Percentiles rank a stretch among this genome's conserved stretches.
Evolutionary conservation across 2,329 filamentous ascomycete species (phyloP).

Genomic region (Teratosphaeriaceae sp.): DNA sequence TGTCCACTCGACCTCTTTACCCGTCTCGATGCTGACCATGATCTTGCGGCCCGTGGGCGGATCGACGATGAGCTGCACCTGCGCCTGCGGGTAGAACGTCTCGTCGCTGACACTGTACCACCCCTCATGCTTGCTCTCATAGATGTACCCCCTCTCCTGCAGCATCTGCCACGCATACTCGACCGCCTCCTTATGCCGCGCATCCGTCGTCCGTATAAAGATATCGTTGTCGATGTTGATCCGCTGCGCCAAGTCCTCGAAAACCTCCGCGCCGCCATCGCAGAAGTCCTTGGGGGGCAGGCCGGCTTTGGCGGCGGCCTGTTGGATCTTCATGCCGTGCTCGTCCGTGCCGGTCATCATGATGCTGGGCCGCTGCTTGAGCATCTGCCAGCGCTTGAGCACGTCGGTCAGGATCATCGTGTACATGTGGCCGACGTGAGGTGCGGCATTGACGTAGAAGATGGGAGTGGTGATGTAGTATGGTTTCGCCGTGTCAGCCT

Average conservation of each 20-base stretch:
- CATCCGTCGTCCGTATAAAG: constrained; percentile 89
- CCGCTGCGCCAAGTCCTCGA: constrained; percentile 64
- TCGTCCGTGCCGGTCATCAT: constrained; percentile 93
- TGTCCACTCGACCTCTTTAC: constrained; percentile 89
- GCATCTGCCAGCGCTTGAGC: constrained; percentile 80
- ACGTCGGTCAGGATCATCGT: constrained; percentile 87
- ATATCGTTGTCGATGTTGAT: constrained; percentile 70
- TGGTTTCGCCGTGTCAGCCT: constrained; percentile 52
- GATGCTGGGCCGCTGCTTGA: constrained; percentile 65
- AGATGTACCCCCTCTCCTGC: constrained; percentile 68
- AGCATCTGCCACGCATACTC: constrained; percentile 84
- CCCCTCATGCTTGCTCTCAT: constrained; percentile 78
- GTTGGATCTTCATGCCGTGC: constrained; percentile 96
- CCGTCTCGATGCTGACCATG: constrained; percentile 72
- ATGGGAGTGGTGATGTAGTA: constrained; percentile 96
- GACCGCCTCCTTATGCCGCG: constrained; percentile 74
- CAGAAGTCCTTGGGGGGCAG: constrained; percentile 78
- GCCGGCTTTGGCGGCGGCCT: constrained; percentile 65
- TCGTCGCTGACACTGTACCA: constrained; percentile 98
- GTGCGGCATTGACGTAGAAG: constrained; percentile 97
- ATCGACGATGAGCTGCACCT: constrained; percentile 67
- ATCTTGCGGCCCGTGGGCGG: constrained; percentile 75
- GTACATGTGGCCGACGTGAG: constrained; percentile 92
- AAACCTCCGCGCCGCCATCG: constrained; percentile 73
- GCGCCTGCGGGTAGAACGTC: constrained; percentile 79